A percentile compares a stretch with the other conserved stretches of the same genome.
phyloP scores from a whole-genome alignment of 2,329 filamentous ascomycete species.

The Alternaria consortialis region DNA sequence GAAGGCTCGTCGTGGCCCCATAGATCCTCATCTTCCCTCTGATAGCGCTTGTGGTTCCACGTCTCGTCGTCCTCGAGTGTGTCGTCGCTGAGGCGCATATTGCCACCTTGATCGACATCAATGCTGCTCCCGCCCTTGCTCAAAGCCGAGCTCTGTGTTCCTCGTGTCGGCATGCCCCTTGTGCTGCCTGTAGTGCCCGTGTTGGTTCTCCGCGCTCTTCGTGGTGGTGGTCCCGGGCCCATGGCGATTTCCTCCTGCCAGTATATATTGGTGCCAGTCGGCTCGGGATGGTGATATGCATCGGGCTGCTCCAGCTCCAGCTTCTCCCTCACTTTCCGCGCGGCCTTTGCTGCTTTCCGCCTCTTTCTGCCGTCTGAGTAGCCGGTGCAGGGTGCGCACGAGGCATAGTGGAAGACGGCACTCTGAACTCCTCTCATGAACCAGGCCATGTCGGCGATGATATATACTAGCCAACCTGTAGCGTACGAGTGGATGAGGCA shows the following conservation, averaged over 20 bases:
- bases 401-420: conserved; percentile 78
- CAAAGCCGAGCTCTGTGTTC: conserved; percentile 57
- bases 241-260: conserved; percentile 88
- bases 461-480: conserved; percentile 1
- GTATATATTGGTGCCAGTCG: conserved; percentile 86
- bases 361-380: conserved; percentile 74
- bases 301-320: conserved; percentile 75
- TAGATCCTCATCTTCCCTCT: conserved; percentile 86
- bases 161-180: conserved; percentile 67
- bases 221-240: conserved; percentile 76
- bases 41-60: conserved; percentile 82
- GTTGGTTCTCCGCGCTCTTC: conserved; percentile 65
- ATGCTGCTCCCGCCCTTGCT: conserved; percentile 58
- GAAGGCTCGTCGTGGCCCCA: conserved; percentile 71
- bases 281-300: conserved; percentile 79
- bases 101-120: conserved; percentile 35
- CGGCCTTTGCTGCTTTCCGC: conserved; percentile 73
- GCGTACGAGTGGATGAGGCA: background rate
- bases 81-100: conserved; percentile 45
- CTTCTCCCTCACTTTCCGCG: conserved; percentile 70
- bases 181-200: conserved; percentile 54
- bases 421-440: conserved; percentile 69
- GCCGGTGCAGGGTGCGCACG: conserved; percentile 80
- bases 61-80: conserved; percentile 55
- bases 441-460: conserved; percentile 46